Base-by-base conservation (phyloP, 108 stramenopile genomes). In the Pseudonitzschia pungens region DNA sequence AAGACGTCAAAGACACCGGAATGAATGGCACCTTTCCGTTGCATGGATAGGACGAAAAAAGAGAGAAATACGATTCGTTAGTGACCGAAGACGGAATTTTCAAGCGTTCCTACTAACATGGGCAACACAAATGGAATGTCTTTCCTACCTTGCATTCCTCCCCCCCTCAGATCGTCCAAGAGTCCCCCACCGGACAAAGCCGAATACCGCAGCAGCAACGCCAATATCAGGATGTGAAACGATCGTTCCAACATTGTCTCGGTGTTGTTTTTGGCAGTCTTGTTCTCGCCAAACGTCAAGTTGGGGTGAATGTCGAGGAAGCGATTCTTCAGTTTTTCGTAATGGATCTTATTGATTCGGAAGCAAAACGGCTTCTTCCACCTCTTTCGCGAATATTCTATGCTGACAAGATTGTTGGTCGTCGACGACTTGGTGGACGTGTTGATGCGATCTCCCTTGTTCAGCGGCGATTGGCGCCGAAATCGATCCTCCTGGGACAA, bases 161-260 rank as follows among this genome's bases (percentile, higher is more conserved):
- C 91, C 48, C 91, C 91, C 43, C 91, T 41, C 43, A 83, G 68
- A 65, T 86, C 88, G 14, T 83, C 73, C 12, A 89, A 58, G 15
- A 84, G 84, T 42, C 89, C 87, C 0, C 86, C 91, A 45, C 91
- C 91, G 1, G 88, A 81, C 20, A 92, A 65, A 20, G 91, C 76
- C 9, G 88, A 87, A 62, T 92, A 92, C 26, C 91, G 81, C 14
- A 92, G 68, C 41, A 88, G n/a, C 24, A 85, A 28, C 9, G 79
- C 62, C 63, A 92, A 78, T 43, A 92, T 62, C 3, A 85, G 33
- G 31, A 81, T 65, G 60, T 92, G 83, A 72, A 88, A 90, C 1
- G 68, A 70, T 24, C 82, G 86, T 21, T 69, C 56, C 16, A 68
- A 33, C 44, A 32, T 66, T 0, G 32, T 15, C n/a, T 22, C 31